Conservation (phyloP, 2,329 filamentous ascomycete species). For the Fusarium secorum region DNA sequence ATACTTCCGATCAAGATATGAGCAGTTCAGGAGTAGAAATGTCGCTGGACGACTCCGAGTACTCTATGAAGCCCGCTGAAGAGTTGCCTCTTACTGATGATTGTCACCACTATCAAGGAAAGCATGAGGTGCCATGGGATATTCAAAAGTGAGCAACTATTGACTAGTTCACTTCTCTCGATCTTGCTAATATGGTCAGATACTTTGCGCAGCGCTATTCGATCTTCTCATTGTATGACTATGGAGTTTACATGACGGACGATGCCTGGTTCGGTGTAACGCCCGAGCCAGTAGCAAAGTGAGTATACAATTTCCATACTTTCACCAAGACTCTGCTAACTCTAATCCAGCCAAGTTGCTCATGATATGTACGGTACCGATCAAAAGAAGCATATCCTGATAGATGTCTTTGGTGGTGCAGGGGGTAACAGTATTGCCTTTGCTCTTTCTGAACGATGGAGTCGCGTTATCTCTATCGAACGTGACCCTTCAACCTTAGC, state of each 20-base stretch:
- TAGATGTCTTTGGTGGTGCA: conserved; percentile 91
- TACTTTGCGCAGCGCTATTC: conserved; percentile 91
- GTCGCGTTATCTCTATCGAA: conserved; percentile 87
- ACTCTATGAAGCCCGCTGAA: conserved; percentile 52
- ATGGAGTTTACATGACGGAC: conserved; percentile 89
- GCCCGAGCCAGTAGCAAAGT: conserved; percentile 89
- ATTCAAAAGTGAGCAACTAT: conserved; percentile 76
- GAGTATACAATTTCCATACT: conserved; percentile 42
- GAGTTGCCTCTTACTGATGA: conserved; percentile 64
- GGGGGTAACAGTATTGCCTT: conserved; percentile 97
- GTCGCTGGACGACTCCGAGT: conserved; percentile 22
- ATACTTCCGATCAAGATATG: conserved; percentile 1
- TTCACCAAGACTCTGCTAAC: background rate
- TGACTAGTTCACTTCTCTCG: background rate
- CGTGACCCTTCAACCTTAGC: conserved; percentile 79
- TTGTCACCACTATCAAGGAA: conserved; percentile 77
- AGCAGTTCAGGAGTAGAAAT: conserved; percentile 17
- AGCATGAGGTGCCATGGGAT: conserved; percentile 78
- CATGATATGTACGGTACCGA: conserved; percentile 69
- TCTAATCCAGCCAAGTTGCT: conserved; percentile 72
- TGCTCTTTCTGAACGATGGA: conserved; percentile 80
- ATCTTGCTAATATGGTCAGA: conserved; percentile 53
- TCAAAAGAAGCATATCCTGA: conserved; percentile 68
- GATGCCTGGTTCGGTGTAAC: conserved; percentile 98
- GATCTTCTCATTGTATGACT: conserved; percentile 87